Percentiles rank a stretch among this genome's conserved stretches.
These are phyloP conservation scores for Chlorella sp. DNA, from an alignment of 139 green algal species.

Conservation along the genomic window DNA sequence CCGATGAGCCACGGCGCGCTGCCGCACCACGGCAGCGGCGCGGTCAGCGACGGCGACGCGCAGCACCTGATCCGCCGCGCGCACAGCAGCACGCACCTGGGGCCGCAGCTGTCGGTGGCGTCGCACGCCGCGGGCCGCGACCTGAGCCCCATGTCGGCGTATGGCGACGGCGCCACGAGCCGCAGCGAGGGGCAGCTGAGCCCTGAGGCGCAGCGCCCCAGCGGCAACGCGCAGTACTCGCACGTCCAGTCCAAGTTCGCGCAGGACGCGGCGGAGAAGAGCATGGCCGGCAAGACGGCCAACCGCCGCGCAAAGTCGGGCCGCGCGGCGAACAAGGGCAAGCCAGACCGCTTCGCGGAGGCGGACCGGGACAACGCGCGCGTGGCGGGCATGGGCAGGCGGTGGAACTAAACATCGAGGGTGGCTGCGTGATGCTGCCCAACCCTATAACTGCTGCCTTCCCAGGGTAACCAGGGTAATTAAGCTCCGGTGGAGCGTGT, in stretches of 20 bases:
- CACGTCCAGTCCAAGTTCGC: conserved; percentile 4
- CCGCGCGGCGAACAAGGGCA: not conserved
- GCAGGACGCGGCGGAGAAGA: not conserved
- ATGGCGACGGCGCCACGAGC: too few species aligned
- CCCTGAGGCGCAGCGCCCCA: not conserved
- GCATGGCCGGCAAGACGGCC: not conserved
- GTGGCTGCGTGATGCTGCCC: too few species aligned
- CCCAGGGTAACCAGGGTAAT: too few species aligned
- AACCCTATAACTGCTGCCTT: too few species aligned
- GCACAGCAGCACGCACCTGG: not conserved
- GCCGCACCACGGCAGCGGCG: too few species aligned
- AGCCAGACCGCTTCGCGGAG: conserved; percentile 3
- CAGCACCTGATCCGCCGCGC: not conserved
- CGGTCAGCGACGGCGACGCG: not conserved
- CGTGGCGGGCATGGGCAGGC: not conserved
- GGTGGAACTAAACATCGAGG: conserved; percentile 3
- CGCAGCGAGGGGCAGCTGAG: not conserved
- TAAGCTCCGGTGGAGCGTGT: too few species aligned
- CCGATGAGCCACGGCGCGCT: too few species aligned
- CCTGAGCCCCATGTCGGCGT: too few species aligned
- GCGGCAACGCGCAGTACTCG: not conserved
- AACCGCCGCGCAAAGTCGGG: not conserved
- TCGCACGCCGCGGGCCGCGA: not conserved
- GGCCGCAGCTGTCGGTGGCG: not conserved
- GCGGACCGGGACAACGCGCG: conserved; percentile 3